Base-by-base conservation (phyloP, 768 basidiomycete genomes). In the Heimioporus sp. region DNA sequence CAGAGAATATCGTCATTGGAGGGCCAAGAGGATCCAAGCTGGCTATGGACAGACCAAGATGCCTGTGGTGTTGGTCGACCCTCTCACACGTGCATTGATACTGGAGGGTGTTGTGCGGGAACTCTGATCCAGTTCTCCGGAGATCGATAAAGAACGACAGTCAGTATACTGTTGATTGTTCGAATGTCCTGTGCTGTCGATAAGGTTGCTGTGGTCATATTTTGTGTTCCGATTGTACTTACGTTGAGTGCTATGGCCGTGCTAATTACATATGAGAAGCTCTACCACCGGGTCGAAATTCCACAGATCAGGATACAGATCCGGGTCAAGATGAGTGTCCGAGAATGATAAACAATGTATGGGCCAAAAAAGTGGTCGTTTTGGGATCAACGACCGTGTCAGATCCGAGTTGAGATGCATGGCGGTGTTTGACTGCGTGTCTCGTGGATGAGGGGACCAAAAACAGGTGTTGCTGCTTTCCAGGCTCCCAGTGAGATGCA, bases 361-460 rank as follows among this genome's bases (percentile, higher is more conserved):
- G n/a, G n/a, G 86, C 80, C 51, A 87, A 88, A 17, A 83, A 82
- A 31, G 86, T 86, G 28, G 90, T 79, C 35, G 77, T 70, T 68
- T 83, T 86, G 54, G 80, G 80, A 69, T 84, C 80, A 58, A 91
- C 83, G 59, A 82, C 76, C 34, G 82, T 69, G 51, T 86, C 84
- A 58, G 85, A 85, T 16, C 87, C 88, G 52, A 87, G 65, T 90
- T 90, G 53, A 84, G 80, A 64, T 88, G 80, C 86, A 90, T 88
- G 51, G 88, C 88, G 80, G 68, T 90, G 87, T n/a, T n/a, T 39
- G 88, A 86, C 73, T 90, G 86, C 87, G 80, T 35, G 88, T 89
- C 70, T 91, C 88, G 57, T 80, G 80, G 61, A 90, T 83, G 62
- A 90, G 74, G 42, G 82, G 76, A 65, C 90, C 89, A 32, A 90